Base-by-base conservation (phyloP, 2,329 filamentous ascomycete genomes). In the Ceratocystiopsis brevicomis region DNA sequence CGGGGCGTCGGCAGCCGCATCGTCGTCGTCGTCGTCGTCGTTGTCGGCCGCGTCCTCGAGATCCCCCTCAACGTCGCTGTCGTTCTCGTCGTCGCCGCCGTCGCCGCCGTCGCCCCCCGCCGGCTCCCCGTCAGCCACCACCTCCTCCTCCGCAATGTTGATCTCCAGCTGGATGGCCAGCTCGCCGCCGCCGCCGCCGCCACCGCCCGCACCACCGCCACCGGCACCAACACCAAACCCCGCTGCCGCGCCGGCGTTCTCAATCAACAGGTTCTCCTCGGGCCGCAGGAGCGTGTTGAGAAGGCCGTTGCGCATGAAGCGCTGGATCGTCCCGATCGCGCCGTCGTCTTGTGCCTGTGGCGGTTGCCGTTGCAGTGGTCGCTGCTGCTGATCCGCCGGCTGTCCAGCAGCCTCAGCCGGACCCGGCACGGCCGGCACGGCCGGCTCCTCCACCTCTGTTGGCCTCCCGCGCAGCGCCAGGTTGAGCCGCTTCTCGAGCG, bases 401-500 rank as follows among this genome's bases (percentile, higher is more conserved):
- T 36, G 41, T 14, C n/a, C 34, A 16, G 11, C 38, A 13, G 14
- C 38, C 17, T 15, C 40, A 2, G 19, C 37, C 14, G 25, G 25
- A 2, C 25, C 25, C 10, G 25, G 18, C 35, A 40, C 19, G 11
- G 14, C 21, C 25, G 13, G 33, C 3, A 40, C 41, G 12, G 13
- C 37, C 3, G 46, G 39, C 13, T 54, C 53, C 12, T 55, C 56
- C 6, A 9, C 6, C 6, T 30, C 45, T 1, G 48, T 44, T 3
- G 51, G 52, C 13, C 52, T 48, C 6, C 64, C 62, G n/a, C 60
- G 53, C 33, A 73, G 58, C 35, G 61, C 57, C 42, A 62, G 52
- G 53, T 71, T 68, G 30, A 73, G 64, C 32, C 58, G 63, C 37
- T 56, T 57, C 52, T 75, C 69, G 21, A 69, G 61, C 1, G 58